A percentile compares a stretch with the other conserved stretches of the same genome.
phyloP scores from a whole-genome alignment of 2,329 filamentous ascomycete genomes.

The Fusarium austroafricanum region DNA sequence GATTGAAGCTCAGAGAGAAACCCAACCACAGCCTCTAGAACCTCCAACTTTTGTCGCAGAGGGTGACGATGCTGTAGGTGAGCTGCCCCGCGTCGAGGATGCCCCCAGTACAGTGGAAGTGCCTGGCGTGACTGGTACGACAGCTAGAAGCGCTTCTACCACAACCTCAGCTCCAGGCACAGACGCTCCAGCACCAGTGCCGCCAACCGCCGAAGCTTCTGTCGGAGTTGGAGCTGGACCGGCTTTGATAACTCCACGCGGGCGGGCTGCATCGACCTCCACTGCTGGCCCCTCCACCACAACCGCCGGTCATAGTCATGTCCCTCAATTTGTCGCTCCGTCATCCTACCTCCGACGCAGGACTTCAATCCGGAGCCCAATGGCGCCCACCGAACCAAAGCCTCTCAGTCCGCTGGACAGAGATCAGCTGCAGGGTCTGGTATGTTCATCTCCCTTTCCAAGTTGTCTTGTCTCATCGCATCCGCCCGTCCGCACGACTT shows the following conservation, averaged over 20 bases:
- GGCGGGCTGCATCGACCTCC: slow-evolving; percentile 38
- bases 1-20: slow-evolving; percentile 33
- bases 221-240: slow-evolving; percentile 22
- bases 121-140: slow-evolving; percentile 20
- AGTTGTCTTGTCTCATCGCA: slow-evolving; percentile 2
- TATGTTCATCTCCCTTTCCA: slow-evolving; percentile 57
- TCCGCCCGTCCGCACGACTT: slow-evolving; percentile 33
- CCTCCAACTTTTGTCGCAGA: slow-evolving; percentile 18
- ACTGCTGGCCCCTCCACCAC: slow-evolving; percentile 40
- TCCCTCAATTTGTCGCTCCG: slow-evolving; percentile 69
- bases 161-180: slow-evolving; percentile 22
- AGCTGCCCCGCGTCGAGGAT: slow-evolving; percentile 34
- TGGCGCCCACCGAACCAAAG: slow-evolving; percentile 55
- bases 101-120: slow-evolving; percentile 12
- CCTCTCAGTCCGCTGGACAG: slow-evolving; percentile 72
- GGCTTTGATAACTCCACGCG: slow-evolving; percentile 38
- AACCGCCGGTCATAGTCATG: slow-evolving; percentile 43
- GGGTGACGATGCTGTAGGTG: slow-evolving; percentile 28
- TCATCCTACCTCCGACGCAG: slow-evolving; percentile 67
- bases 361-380: slow-evolving; percentile 50
- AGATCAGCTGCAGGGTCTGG: slow-evolving; percentile 83
- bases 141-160: slow-evolving; percentile 28
- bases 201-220: slow-evolving; percentile 7
- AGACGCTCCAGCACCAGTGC: slow-evolving; percentile 2
- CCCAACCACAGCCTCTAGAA: slow-evolving; percentile 29